Percentiles rank a stretch among this genome's conserved stretches.
phyloP scores from a whole-genome alignment of 148 eudicot genomes.

The Diospyros kaki region DNA sequence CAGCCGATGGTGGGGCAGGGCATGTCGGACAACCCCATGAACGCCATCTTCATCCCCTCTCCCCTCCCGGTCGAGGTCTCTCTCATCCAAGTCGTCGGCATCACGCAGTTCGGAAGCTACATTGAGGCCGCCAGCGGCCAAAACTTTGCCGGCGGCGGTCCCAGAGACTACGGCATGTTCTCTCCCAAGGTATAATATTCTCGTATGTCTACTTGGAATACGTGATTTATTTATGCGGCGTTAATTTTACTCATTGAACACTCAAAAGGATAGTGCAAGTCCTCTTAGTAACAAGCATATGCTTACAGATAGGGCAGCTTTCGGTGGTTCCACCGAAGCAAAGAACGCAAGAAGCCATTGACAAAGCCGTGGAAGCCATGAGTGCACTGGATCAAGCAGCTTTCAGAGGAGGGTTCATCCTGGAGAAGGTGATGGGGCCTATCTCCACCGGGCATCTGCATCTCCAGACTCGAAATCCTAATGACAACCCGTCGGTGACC shows the following conservation, averaged over 20 bases:
- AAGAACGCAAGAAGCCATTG: constrained; percentile 73
- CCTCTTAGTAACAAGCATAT: too few relatives aligned
- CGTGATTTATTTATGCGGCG: too few relatives aligned
- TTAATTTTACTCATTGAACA: too few relatives aligned
- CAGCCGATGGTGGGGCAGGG: constrained; percentile 71
- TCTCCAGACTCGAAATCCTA: constrained; percentile 46
- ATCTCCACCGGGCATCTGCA: constrained; percentile 64
- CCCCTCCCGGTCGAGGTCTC: constrained; percentile 80
- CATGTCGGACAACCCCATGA: constrained; percentile 93
- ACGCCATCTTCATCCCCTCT: constrained; percentile 73
- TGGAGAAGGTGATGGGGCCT: constrained; percentile 80
- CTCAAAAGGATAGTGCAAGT: too few relatives aligned
- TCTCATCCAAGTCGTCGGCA: constrained; percentile 78
- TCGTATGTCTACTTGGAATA: too few relatives aligned
- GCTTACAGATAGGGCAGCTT: constrained; percentile 77
- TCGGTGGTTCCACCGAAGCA: constrained; percentile 74
- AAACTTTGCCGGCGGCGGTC: constrained; percentile 38
- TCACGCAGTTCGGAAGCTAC: constrained; percentile 66
- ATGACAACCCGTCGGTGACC: constrained; percentile 65
- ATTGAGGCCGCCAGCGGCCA: constrained; percentile 86
- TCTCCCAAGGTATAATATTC: constrained; percentile 64
- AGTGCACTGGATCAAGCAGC: constrained; percentile 39
- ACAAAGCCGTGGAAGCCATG: constrained; percentile 56
- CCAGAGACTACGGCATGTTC: constrained; percentile 70
- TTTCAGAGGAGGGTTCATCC: constrained; percentile 79